These are phyloP conservation scores for Albophoma yamanashiensis DNA, from an alignment of 2,329 filamentous ascomycete species.

Conservation along the genomic window DNA sequence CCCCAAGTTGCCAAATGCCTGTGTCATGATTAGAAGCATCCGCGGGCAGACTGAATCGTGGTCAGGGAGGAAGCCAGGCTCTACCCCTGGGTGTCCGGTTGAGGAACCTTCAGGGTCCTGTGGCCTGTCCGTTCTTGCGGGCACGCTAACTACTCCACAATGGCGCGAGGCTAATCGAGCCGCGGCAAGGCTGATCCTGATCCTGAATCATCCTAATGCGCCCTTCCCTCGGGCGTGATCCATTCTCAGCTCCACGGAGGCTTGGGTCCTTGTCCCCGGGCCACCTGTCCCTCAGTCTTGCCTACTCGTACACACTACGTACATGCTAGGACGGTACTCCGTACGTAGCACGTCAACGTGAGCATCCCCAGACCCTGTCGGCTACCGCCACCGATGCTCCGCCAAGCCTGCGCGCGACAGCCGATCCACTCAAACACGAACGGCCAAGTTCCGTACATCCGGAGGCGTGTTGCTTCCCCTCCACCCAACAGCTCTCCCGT, in stretches of 20 bases:
- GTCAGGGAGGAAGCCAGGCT: neutral
- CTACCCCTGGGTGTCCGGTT: neutral
- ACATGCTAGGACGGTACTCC: too few relatives aligned
- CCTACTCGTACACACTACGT: too few relatives aligned
- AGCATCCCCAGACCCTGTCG: neutral
- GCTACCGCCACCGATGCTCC: neutral
- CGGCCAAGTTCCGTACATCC: neutral
- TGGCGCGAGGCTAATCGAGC: neutral
- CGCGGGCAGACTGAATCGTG: neutral
- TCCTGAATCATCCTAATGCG: neutral
- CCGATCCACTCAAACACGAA: neutral
- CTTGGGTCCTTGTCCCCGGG: neutral
- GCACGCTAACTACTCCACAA: neutral
- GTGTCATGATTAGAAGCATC: neutral
- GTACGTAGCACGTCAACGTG: neutral
- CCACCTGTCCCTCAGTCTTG: neutral
- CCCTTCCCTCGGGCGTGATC: neutral
- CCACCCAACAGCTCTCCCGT: too few relatives aligned
- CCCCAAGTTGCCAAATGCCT: neutral
- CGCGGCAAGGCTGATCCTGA: neutral
- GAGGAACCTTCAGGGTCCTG: neutral
- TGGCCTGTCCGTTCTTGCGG: neutral
- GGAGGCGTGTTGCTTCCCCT: neutral
- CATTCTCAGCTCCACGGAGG: neutral
- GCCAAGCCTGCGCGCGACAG: neutral